A percentile compares a stretch with the other conserved stretches of the same genome.
These are phyloP conservation scores for Papilionanthe hybrid DNA, from an alignment of 116 monocot genomes.

Conservation along the genomic window DNA sequence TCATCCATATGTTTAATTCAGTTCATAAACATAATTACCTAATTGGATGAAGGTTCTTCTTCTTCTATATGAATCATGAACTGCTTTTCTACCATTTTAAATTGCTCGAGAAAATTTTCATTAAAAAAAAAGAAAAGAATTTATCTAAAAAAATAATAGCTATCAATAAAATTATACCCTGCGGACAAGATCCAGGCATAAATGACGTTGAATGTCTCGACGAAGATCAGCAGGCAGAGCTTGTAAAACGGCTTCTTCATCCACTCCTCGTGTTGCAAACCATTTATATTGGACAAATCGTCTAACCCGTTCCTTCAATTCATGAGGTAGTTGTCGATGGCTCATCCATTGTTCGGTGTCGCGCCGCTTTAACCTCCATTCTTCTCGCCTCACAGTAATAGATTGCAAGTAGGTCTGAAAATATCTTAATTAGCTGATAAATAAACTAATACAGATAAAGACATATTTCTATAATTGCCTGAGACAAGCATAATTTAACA, in stretches of 20 bases:
- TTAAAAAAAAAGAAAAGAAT: neutral
- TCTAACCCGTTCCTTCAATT: slow-evolving; percentile 49
- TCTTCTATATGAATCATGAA: neutral
- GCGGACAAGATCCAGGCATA: slow-evolving; percentile 74
- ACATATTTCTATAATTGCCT: neutral
- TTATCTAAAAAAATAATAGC: neutral
- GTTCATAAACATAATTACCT: neutral
- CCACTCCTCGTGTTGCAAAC: slow-evolving; percentile 71
- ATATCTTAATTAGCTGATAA: neutral
- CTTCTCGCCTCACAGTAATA: slow-evolving; percentile 63
- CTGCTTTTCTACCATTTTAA: neutral
- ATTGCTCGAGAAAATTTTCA: neutral
- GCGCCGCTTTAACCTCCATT: slow-evolving; percentile 77
- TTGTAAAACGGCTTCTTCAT: slow-evolving; percentile 62
- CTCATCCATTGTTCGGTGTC: slow-evolving; percentile 85
- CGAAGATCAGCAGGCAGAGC: slow-evolving; percentile 69
- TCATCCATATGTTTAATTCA: neutral
- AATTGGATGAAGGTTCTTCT: neutral
- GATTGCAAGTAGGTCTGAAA: slow-evolving; percentile 72
- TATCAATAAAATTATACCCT: slow-evolving; percentile 31
- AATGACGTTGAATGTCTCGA: slow-evolving; percentile 72
- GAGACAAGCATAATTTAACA: neutral
- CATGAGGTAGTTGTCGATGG: slow-evolving; percentile 68
- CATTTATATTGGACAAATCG: slow-evolving; percentile 82
- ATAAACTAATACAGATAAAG: neutral